Evolutionary conservation across 2,329 filamentous ascomycete species (phyloP).

Genomic region (Phialophora verrucosa): DNA sequence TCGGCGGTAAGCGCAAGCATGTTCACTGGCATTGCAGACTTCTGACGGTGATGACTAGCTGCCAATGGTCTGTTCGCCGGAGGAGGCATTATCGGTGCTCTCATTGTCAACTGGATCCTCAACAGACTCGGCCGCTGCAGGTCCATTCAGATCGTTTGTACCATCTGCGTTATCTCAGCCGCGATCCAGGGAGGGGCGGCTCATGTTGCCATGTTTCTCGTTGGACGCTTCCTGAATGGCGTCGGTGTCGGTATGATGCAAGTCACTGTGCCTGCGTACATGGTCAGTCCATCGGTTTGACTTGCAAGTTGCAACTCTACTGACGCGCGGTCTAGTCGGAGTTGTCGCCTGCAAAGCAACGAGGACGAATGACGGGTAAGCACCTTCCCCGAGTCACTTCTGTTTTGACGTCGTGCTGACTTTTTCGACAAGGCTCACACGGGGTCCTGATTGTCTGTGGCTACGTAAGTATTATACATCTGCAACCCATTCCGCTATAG

Average conservation of each 20-base stretch:
- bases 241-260: constrained; percentile 47
- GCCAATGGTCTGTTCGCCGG: constrained; percentile 32
- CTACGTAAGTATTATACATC: constrained; percentile 20
- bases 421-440: constrained; percentile 18
- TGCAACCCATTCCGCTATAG: background rate
- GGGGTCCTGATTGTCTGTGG: constrained; percentile 23
- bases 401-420: constrained; percentile 9
- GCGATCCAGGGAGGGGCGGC: constrained; percentile 32
- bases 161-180: constrained; percentile 29
- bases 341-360: constrained; percentile 26
- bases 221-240: constrained; percentile 48
- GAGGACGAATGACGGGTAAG: constrained; percentile 26
- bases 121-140: constrained; percentile 30
- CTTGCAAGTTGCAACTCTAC: constrained; percentile 8
- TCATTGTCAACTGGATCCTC: constrained; percentile 32
- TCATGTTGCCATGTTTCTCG: constrained; percentile 48
- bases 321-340: constrained; percentile 23
- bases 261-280: constrained; percentile 39
- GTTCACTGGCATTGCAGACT: constrained; percentile 14
- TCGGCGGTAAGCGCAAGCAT: constrained; percentile 25
- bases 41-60: constrained; percentile 23
- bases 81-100: constrained; percentile 29
- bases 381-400: constrained; percentile 9
- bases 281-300: constrained; percentile 19
- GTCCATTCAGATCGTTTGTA: constrained; percentile 26